phyloP scores from a whole-genome alignment of 1,284 basidiomycete species.

The Takashimella tepidaria region DNA sequence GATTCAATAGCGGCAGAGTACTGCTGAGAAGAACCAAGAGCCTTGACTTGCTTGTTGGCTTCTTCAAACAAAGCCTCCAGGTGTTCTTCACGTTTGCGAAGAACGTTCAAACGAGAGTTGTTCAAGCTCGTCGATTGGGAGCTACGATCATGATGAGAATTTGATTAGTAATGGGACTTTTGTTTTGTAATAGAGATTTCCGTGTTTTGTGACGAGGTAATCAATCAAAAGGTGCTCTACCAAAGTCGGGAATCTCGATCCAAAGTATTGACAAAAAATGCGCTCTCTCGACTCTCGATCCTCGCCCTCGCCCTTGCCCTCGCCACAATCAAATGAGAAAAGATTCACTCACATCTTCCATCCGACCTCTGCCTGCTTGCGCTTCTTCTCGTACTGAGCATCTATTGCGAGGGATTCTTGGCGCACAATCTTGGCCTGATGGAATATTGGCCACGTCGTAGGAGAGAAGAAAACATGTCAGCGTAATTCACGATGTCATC shows the following conservation, averaged over 20 bases:
- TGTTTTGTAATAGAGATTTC: no score
- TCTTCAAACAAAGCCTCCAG: slow-evolving; percentile 81
- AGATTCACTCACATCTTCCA: slow-evolving; percentile 89
- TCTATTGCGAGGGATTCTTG: slow-evolving; percentile 90
- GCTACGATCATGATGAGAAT: no score
- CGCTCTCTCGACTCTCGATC: no score
- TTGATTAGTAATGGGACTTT: no score
- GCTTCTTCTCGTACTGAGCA: slow-evolving; percentile 86
- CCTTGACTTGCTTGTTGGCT: slow-evolving; percentile 61
- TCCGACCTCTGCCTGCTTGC: slow-evolving; percentile 81
- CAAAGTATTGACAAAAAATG: no score
- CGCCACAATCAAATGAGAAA: no score
- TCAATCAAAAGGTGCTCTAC: no score
- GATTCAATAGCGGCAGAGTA: slow-evolving; percentile 75
- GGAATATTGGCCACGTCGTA: no score
- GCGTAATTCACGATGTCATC: background rate
- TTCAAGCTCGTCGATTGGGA: slow-evolving; percentile 94
- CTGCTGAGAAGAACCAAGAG: slow-evolving; percentile 64
- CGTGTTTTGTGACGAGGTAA: no score
- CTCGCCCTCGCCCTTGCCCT: no score
- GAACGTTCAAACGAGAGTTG: slow-evolving; percentile 84
- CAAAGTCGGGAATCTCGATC: no score
- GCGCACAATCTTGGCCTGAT: slow-evolving; percentile 92
- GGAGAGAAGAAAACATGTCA: background rate
- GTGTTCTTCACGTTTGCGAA: slow-evolving; percentile 88